phyloP scores from a whole-genome alignment of 768 basidiomycete genomes.

The Phylloporus sp. region DNA sequence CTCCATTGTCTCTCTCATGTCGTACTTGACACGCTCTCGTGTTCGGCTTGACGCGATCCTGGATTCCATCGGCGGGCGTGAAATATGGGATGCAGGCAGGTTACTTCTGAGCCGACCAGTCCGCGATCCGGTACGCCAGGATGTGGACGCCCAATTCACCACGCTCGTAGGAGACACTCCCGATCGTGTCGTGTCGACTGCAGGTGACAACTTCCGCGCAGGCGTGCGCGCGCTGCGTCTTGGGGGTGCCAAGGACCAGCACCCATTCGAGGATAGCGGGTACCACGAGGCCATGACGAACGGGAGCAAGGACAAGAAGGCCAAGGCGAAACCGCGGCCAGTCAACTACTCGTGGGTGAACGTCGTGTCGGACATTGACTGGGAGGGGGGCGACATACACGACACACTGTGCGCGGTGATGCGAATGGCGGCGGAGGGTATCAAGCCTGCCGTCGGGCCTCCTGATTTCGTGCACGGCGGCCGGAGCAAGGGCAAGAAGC shows the following conservation, averaged over 20 bases:
- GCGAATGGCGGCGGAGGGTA: conserved; percentile 33
- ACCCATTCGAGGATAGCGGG: conserved; percentile 24
- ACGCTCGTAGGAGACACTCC: conserved; percentile 74
- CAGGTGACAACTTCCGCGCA: conserved; percentile 69
- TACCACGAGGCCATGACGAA: conserved; percentile 21
- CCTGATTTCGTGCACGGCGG: conserved; percentile 19
- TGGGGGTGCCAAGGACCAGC: conserved; percentile 26
- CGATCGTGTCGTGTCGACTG: conserved; percentile 60
- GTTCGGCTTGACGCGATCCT: conserved; percentile 70
- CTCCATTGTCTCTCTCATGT: conserved; percentile 24
- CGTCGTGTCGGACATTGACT: conserved; percentile 75
- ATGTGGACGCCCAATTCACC: conserved; percentile 56
- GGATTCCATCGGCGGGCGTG: conserved; percentile 79
- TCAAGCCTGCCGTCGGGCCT: conserved; percentile 26
- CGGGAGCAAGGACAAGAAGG: conserved; percentile 28
- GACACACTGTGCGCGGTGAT: conserved; percentile 43
- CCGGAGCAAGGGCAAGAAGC: conserved; percentile 30
- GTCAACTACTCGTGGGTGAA: conserved; percentile 84
- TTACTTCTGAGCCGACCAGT: conserved; percentile 46
- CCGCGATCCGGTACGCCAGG: conserved; percentile 28
- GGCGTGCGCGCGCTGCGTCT: conserved; percentile 59
- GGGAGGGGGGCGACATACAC: conserved; percentile 73
- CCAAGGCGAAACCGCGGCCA: conserved; percentile 32
- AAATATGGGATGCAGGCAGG: conserved; percentile 73
- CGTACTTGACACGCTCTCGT: conserved; percentile 26